Evolutionary conservation across 257 asterid species (phyloP).

Genomic region (Cruciata laevipes): DNA sequence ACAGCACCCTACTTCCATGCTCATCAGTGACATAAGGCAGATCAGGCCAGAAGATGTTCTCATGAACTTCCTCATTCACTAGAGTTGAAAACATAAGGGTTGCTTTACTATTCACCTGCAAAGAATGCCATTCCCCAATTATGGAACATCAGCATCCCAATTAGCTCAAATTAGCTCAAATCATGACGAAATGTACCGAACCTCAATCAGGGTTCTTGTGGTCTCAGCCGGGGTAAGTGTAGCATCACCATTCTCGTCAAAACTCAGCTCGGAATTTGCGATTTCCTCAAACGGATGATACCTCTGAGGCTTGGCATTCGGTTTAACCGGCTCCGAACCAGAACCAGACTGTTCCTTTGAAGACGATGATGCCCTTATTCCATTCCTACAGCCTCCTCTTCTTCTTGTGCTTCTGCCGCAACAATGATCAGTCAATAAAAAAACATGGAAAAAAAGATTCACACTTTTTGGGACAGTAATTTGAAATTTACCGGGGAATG

Average conservation of each 20-base stretch:
- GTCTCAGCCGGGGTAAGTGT: conserved; percentile 75
- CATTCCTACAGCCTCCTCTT: conserved; percentile 27
- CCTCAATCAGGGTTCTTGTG: conserved; percentile 78
- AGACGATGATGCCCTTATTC: conserved; percentile 58
- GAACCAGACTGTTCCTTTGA: conserved; percentile 46
- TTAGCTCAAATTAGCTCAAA: background rate
- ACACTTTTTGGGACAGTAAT: background rate
- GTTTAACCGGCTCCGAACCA: conserved; percentile 66
- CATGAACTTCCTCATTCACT: conserved; percentile 64
- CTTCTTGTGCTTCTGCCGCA: conserved; percentile 26
- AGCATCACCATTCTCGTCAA: conserved; percentile 43
- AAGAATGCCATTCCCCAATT: conserved; percentile 12
- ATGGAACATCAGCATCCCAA: conserved; percentile 3
- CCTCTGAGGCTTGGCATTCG: conserved; percentile 81
- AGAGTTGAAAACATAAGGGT: conserved; percentile 82
- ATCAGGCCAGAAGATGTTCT: conserved; percentile 97
- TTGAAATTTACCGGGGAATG: conserved; percentile 35
- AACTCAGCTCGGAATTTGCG: conserved; percentile 42
- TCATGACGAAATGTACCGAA: conserved; percentile 4
- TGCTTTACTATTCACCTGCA: conserved; percentile 85
- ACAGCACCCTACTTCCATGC: conserved; percentile 69
- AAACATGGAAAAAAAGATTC: background rate
- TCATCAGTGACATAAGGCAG: conserved; percentile 90
- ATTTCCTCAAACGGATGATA: conserved; percentile 95
- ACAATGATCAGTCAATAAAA: conserved; percentile 17